A percentile compares a stretch with the other conserved stretches of the same genome.
Conservation (phyloP, 2,329 filamentous ascomycete species). For the Colletotrichum sp. region DNA sequence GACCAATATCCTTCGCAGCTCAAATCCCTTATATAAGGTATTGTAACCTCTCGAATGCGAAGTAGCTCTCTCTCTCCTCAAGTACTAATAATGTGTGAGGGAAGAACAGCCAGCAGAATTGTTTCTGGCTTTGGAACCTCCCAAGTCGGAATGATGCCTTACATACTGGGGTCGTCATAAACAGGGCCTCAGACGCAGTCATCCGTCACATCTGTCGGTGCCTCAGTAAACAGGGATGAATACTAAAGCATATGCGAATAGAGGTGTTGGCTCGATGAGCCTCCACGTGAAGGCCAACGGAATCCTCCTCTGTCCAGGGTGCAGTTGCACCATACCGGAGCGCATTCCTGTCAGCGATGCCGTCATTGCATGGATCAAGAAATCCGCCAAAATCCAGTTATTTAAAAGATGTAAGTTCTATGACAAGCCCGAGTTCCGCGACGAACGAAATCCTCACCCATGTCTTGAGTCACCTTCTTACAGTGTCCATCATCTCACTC, state of each 20-base stretch:
- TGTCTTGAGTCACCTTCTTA: background rate
- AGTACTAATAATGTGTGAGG: background rate
- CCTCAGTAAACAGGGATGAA: accelerated
- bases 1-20: accelerated
- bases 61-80: accelerated
- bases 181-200: background rate
- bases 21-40: too few relatives aligned
- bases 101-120: accelerated
- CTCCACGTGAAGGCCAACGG: too few relatives aligned
- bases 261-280: accelerated
- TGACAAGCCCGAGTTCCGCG: background rate
- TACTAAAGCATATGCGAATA: accelerated
- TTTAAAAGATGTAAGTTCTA: background rate
- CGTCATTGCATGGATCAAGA: too few relatives aligned
- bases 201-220: background rate
- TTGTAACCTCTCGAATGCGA: accelerated
- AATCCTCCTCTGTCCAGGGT: too few relatives aligned
- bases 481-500: background rate
- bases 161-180: background rate
- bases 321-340: background rate
- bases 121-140: background rate
- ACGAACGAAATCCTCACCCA: background rate
- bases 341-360: too few relatives aligned
- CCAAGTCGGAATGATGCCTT: accelerated
- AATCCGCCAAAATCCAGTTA: background rate